phyloP scores from a whole-genome alignment of 345 rosid species.

The Litchi chinensis region DNA sequence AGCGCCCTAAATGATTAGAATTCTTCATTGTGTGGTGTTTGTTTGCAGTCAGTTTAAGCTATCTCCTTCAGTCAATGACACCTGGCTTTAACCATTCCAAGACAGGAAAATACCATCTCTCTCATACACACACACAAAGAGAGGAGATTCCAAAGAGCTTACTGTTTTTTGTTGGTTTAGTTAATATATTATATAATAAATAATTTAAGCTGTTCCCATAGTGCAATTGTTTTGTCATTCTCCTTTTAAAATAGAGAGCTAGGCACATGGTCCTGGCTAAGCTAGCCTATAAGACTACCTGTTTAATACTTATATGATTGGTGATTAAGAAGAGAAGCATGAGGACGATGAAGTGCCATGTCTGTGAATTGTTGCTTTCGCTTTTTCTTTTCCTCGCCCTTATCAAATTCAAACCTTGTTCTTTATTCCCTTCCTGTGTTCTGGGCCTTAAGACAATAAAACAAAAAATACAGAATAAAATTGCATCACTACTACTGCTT shows the following conservation, averaged over 20 bases:
- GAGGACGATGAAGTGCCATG: constrained; percentile 34
- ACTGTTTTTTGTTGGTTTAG: constrained; percentile 2
- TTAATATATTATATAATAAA: constrained; percentile 12
- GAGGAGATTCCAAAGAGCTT: constrained; percentile 31
- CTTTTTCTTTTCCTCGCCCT: not conserved
- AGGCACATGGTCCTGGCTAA: constrained; percentile 41
- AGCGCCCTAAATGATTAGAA: constrained; percentile 33
- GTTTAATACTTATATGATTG: constrained; percentile 12
- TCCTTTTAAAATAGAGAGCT: constrained; percentile 13
- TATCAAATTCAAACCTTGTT: constrained; percentile 6
- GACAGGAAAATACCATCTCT: not conserved
- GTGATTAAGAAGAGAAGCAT: not conserved
- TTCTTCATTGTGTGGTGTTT: constrained; percentile 16
- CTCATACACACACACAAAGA: not conserved
- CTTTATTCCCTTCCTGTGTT: constrained; percentile 28
- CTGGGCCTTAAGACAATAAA: constrained; percentile 28
- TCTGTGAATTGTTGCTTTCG: constrained; percentile 30
- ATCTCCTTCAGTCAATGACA: constrained; percentile 34
- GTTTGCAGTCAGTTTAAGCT: constrained; percentile 38
- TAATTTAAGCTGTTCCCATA: not conserved
- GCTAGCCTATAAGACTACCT: constrained; percentile 14
- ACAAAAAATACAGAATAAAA: constrained; percentile 20
- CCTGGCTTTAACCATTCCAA: constrained; percentile 20
- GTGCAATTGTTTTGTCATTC: constrained; percentile 22
- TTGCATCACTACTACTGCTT: constrained; percentile 23